These are phyloP conservation scores for Pseudevernia furfuracea DNA, from an alignment of 495 filamentous ascomycete species.

Conservation along the genomic window DNA sequence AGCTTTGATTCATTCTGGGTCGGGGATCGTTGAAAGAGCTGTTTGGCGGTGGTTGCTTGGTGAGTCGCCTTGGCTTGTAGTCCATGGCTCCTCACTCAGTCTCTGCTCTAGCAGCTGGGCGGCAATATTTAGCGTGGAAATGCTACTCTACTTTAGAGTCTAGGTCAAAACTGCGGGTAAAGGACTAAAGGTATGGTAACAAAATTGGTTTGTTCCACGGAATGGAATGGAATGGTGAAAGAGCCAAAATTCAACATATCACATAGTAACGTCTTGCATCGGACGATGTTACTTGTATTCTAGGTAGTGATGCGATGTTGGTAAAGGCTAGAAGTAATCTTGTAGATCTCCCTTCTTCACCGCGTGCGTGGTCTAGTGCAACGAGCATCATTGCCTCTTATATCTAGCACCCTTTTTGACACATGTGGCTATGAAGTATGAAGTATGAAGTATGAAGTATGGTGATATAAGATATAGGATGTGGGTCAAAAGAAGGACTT, in stretches of 20 bases:
- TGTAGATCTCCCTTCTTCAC: constrained; percentile 5
- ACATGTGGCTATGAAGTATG: neutral
- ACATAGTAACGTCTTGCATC: constrained; percentile 1
- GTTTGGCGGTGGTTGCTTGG: constrained; percentile 26
- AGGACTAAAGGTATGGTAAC: neutral
- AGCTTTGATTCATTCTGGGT: constrained; percentile 36
- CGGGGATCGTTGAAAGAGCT: neutral
- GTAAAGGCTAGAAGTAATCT: neutral
- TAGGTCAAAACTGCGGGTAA: neutral
- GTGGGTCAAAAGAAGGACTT: neutral
- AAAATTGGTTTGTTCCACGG: neutral
- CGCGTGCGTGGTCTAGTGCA: neutral
- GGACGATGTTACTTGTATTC: neutral
- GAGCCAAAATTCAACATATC: neutral
- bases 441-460: too few relatives aligned
- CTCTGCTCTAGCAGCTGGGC: neutral
- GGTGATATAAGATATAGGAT: neutral
- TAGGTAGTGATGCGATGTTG: neutral
- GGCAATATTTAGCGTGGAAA: constrained; percentile 1
- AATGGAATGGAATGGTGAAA: neutral
- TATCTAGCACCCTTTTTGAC: neutral
- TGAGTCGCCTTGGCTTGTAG: constrained; percentile 22
- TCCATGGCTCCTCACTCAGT: neutral
- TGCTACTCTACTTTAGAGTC: neutral
- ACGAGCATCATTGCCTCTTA: constrained; percentile 6